phyloP scores from a whole-genome alignment of 306 rosid species.

The Psophocarpus tetragonolobus region DNA sequence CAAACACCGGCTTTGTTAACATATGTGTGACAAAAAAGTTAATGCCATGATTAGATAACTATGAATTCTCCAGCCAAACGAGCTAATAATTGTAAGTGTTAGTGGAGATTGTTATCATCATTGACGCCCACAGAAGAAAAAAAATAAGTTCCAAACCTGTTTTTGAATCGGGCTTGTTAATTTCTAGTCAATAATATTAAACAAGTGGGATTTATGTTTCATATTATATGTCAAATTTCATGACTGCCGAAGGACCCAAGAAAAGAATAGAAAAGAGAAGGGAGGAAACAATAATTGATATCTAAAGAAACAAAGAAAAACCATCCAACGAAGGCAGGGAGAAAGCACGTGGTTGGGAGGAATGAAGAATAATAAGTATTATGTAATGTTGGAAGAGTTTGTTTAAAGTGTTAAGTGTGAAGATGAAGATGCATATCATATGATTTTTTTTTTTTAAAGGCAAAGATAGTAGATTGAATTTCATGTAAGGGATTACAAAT shows the following conservation, averaged over 20 bases:
- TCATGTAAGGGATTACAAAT: too few relatives aligned
- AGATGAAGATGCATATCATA: too few relatives aligned
- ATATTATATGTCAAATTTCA: background rate
- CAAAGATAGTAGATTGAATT: too few relatives aligned
- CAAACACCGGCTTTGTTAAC: background rate
- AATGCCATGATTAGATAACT: background rate
- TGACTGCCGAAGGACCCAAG: background rate
- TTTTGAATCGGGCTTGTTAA: background rate
- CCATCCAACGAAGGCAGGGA: background rate
- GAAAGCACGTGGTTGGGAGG: conserved; percentile 26
- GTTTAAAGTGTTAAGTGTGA: background rate
- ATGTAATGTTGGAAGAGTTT: background rate
- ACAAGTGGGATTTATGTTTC: background rate
- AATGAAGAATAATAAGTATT: background rate
- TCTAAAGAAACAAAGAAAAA: background rate
- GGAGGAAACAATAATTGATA: background rate
- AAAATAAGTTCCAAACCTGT: background rate
- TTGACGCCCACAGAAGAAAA: background rate
- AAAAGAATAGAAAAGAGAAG: background rate
- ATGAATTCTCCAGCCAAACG: background rate
- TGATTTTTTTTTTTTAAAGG: too few relatives aligned
- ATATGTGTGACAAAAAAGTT: background rate
- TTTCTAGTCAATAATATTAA: background rate
- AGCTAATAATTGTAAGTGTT: too few relatives aligned
- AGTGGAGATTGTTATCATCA: background rate